A percentile compares a stretch with the other conserved stretches of the same genome.
Evolutionary conservation across 768 basidiomycete genomes (phyloP).

Genomic region (Mycena latifolia): DNA sequence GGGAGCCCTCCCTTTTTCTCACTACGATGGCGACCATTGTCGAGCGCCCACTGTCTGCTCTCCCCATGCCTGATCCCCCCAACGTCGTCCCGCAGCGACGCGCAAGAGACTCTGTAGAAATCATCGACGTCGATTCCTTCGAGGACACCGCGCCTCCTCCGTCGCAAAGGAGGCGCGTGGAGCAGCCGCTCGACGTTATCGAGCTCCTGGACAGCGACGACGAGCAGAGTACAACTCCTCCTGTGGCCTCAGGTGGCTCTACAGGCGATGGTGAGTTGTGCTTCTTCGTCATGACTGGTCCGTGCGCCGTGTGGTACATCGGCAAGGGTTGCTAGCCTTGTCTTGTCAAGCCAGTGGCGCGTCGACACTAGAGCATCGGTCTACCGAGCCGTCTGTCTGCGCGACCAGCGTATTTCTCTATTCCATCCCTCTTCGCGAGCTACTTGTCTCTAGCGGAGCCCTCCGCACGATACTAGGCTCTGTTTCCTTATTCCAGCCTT

Average conservation of each 20-base stretch:
- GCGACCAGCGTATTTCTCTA: no score
- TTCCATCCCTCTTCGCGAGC: no score
- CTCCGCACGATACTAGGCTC: no score
- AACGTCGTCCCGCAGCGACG: slow-evolving; percentile 25
- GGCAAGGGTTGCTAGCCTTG: no score
- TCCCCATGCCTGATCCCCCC: slow-evolving; percentile 2
- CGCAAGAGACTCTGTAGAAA: slow-evolving; percentile 14
- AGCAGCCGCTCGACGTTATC: slow-evolving; percentile 23
- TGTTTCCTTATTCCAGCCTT: no score
- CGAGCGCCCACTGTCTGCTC: slow-evolving; percentile 16
- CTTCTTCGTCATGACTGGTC: background rate
- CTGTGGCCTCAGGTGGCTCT: slow-evolving; percentile 4
- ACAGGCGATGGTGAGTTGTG: slow-evolving; percentile 1
- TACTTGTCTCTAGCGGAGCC: no score
- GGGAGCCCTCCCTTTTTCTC: background rate
- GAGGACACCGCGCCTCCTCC: slow-evolving; percentile 18
- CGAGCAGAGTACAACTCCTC: background rate
- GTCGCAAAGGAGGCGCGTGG: slow-evolving; percentile 23
- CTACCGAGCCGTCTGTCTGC: no score
- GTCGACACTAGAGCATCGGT: no score
- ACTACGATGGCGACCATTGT: slow-evolving; percentile 28
- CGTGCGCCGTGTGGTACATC: background rate
- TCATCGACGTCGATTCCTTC: slow-evolving; percentile 29
- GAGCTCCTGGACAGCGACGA: slow-evolving; percentile 36
- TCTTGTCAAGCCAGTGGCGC: no score